Conservation (phyloP, 139 green algal species). For the Chlorella ohadii region DNA sequence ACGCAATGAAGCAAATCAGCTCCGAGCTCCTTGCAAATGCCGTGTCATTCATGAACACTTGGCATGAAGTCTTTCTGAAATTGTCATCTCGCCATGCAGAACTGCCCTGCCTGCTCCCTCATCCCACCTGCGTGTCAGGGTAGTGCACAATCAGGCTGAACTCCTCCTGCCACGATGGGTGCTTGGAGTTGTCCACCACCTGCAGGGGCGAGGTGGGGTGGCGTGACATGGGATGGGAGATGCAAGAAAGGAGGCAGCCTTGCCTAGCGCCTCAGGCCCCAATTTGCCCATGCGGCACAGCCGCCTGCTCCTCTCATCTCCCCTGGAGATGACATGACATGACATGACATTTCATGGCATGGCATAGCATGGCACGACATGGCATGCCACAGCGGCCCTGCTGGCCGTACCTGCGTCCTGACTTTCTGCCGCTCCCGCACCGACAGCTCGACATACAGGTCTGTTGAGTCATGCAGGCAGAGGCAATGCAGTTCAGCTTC, state of each 20-base stretch:
- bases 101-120: not conserved
- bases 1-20: too few relatives aligned
- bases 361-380: too few relatives aligned
- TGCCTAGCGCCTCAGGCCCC: too few relatives aligned
- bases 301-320: not conserved
- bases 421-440: constrained; percentile 39
- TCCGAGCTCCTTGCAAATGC: too few relatives aligned
- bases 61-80: too few relatives aligned
- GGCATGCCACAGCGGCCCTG: too few relatives aligned
- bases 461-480: not conserved
- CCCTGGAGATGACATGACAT: too few relatives aligned
- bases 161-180: constrained; percentile 48
- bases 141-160: constrained; percentile 51
- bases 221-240: not conserved
- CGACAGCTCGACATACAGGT: constrained; percentile 9
- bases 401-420: constrained; percentile 31
- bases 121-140: constrained; percentile 39
- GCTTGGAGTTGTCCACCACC: constrained; percentile 21
- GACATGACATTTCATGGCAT: too few relatives aligned
- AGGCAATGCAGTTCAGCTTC: too few relatives aligned
- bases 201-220: not conserved
- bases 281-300: not conserved
- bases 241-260: too few relatives aligned
- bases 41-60: too few relatives aligned
- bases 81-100: too few relatives aligned